These are phyloP conservation scores for Paramecium biaurelia DNA, from an alignment of 73 alveolate genomes.

Conservation along the genomic window DNA sequence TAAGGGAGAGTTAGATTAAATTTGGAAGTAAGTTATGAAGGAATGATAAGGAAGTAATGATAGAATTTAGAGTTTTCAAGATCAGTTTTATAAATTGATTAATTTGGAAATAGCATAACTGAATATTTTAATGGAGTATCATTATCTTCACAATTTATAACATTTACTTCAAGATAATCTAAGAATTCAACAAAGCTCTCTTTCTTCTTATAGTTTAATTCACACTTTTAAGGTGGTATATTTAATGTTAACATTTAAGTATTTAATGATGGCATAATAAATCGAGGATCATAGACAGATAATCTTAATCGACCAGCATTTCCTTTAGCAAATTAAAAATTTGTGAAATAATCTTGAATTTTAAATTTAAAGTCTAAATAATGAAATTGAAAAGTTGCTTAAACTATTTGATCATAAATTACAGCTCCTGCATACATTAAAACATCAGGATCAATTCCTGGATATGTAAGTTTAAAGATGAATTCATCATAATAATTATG, in stretches of 20 bases:
- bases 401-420: background rate
- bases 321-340: background rate
- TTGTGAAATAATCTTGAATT: background rate
- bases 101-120: background rate
- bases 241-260: background rate
- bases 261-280: background rate
- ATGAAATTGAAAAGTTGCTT: background rate
- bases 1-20: background rate
- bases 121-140: background rate
- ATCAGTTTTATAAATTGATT: background rate
- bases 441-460: background rate
- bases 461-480: background rate
- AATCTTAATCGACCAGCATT: background rate
- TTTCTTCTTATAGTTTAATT: background rate
- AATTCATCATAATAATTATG: constrained; percentile 10
- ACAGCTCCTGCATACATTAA: constrained; percentile 36
- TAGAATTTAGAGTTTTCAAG: background rate
- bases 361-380: background rate
- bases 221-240: background rate
- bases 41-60: background rate
- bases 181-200: background rate
- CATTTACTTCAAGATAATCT: background rate
- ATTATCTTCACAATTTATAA: background rate
- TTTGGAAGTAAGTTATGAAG: background rate
- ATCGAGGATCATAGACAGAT: constrained; percentile 27